Percentiles rank a stretch among this genome's conserved stretches.
Evolutionary conservation across 164 flowering plant species (phyloP).

Genomic region (Umbellularia californica): DNA sequence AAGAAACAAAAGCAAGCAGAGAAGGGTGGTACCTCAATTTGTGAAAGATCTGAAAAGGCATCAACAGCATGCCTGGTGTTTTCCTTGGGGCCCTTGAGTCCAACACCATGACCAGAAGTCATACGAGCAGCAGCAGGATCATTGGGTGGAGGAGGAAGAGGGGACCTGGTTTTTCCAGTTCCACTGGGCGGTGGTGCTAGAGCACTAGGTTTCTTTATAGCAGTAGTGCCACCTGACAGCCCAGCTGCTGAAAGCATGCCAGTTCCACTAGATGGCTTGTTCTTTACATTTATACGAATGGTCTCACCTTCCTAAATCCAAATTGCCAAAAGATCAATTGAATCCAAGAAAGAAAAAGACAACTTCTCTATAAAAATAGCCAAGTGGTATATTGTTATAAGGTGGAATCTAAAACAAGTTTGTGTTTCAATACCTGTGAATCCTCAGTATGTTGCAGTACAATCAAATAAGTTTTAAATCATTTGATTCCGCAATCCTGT

Average conservation of each 20-base stretch:
- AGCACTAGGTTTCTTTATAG: constrained; percentile 42
- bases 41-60: constrained; percentile 75
- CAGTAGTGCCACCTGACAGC: constrained; percentile 49
- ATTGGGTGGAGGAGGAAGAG: constrained; percentile 96
- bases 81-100: constrained; percentile 39
- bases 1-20: background rate
- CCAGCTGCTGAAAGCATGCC: constrained; percentile 96
- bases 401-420: background rate
- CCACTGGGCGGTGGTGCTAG: constrained; percentile 90
- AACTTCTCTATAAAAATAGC: background rate
- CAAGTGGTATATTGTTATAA: background rate
- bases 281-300: constrained; percentile 87
- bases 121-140: constrained; percentile 73
- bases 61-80: constrained; percentile 41
- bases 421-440: background rate
- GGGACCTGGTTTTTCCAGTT: constrained; percentile 60
- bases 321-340: constrained; percentile 10
- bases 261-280: constrained; percentile 68
- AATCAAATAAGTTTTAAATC: background rate
- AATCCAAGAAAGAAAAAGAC: background rate
- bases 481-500: background rate
- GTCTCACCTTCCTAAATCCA: constrained; percentile 94
- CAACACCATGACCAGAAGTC: constrained; percentile 34
- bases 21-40: constrained; percentile 56
- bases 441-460: background rate